phyloP scores from a whole-genome alignment of 345 rosid genomes.

The Salix viminalis region DNA sequence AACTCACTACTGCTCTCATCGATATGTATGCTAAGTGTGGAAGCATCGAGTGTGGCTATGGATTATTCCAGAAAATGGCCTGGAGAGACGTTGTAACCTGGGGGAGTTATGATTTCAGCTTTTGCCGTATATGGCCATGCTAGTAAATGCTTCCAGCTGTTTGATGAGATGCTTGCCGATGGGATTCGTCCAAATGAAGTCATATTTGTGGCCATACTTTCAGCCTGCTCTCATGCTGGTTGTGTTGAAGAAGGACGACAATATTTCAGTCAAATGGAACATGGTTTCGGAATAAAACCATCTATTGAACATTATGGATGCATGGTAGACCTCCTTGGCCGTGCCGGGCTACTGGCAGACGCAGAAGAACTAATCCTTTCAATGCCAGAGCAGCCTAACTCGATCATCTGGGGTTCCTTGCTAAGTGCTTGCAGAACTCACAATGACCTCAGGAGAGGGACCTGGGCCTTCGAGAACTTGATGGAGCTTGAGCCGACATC shows the following conservation, averaged over 20 bases:
- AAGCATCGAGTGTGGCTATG: conserved; percentile 11
- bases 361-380: conserved; percentile 12
- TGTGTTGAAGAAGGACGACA: conserved; percentile 9
- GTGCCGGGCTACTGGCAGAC: conserved; percentile 3
- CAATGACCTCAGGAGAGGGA: conserved; percentile 3
- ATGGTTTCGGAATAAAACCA: conserved; percentile 11
- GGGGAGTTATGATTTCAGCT: conserved; percentile 25
- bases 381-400: conserved; percentile 2
- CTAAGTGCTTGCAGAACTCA: conserved; percentile 7
- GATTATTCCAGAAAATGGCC: conserved; percentile 10
- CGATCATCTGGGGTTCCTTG: conserved; percentile 8
- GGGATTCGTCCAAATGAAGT: conserved; percentile 18
- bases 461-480: conserved; percentile 7
- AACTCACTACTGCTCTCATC: conserved; percentile 14
- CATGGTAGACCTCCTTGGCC: conserved; percentile 11
- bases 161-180: conserved; percentile 17
- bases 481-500: conserved; percentile 6
- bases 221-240: conserved; percentile 21
- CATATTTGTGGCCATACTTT: conserved; percentile 12
- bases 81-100: conserved; percentile 16
- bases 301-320: conserved; percentile 17
- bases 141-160: conserved; percentile 10
- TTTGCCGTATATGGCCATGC: conserved; percentile 15
- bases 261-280: conserved; percentile 15
- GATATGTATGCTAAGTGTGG: conserved; percentile 22